Percentiles rank a stretch among this genome's conserved stretches.
phyloP scores from a whole-genome alignment of 805 yeast species.

The Metahyphopichia silvanorum region DNA sequence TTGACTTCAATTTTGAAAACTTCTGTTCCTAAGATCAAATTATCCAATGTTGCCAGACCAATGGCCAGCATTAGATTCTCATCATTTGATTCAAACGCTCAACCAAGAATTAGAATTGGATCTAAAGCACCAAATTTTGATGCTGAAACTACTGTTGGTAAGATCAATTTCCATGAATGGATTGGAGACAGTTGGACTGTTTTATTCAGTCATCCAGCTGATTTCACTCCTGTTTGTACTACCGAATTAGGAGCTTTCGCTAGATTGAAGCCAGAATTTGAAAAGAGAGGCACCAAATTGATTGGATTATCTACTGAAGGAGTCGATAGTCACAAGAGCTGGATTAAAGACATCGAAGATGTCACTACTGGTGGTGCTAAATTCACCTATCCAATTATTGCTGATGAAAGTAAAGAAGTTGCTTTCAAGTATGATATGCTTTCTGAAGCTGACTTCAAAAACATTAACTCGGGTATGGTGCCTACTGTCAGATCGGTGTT shows the following conservation, averaged over 20 bases:
- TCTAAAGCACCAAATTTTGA: conserved; percentile 68
- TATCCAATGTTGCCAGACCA: conserved; percentile 2
- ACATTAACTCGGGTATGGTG: conserved; percentile 58
- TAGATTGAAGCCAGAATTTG: conserved; percentile 65
- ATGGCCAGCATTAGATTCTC: conserved; percentile 13
- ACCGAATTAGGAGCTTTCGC: conserved; percentile 78
- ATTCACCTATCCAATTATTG: conserved; percentile 63
- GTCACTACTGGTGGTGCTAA: conserved; percentile 51
- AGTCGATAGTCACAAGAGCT: conserved; percentile 56
- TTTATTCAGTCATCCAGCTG: conserved; percentile 74
- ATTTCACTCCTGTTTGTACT: conserved; percentile 77
- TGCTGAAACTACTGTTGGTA: conserved; percentile 61
- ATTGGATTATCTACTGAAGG: conserved; percentile 69
- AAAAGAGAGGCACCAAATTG: conserved; percentile 60
- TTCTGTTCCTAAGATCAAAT: too few relatives aligned
- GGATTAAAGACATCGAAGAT: conserved; percentile 74
- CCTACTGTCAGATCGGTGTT: conserved; percentile 71
- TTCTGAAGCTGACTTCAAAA: conserved; percentile 61
- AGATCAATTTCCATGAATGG: conserved; percentile 60
- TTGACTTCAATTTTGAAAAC: too few relatives aligned
- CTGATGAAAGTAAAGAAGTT: conserved; percentile 60
- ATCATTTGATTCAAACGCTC: conserved; percentile 34
- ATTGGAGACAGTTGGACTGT: conserved; percentile 63
- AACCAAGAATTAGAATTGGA: conserved; percentile 50
- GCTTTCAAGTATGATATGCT: conserved; percentile 67